phyloP scores from a whole-genome alignment of 2,329 filamentous ascomycete species.

The Diplodia mutila region DNA sequence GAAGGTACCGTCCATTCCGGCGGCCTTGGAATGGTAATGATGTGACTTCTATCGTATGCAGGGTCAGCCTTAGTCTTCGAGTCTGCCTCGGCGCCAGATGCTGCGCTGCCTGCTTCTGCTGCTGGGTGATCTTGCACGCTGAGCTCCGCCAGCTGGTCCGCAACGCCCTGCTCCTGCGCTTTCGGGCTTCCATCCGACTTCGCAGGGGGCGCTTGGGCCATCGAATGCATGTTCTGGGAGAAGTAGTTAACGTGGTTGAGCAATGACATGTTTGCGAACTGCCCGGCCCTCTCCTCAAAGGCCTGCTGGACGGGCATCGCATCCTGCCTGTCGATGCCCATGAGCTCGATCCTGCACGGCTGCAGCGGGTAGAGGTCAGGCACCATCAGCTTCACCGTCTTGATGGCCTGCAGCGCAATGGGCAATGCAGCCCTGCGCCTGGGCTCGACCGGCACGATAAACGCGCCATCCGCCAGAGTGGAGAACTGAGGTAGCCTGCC shows the following conservation, averaged over 20 bases:
- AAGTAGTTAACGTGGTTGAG: slow-evolving; percentile 78
- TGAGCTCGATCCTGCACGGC: slow-evolving; percentile 66
- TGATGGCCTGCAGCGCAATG: slow-evolving; percentile 61
- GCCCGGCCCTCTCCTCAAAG: slow-evolving; percentile 63
- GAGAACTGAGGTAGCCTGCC: slow-evolving; percentile 68
- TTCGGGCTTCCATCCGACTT: slow-evolving; percentile 2
- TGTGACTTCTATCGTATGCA: slow-evolving; percentile 60
- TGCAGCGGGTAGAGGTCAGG: slow-evolving; percentile 74
- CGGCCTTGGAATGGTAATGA: slow-evolving; percentile 73
- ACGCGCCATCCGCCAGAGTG: slow-evolving; percentile 71
- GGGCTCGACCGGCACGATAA: slow-evolving; percentile 71
- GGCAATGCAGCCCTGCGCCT: slow-evolving; percentile 65
- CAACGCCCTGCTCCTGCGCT: not conserved
- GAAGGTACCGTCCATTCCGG: slow-evolving; percentile 67
- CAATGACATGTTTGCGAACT: slow-evolving; percentile 64
- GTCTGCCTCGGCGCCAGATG: not conserved
- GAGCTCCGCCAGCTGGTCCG: not conserved
- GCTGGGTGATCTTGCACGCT: not conserved
- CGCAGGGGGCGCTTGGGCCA: slow-evolving; percentile 54
- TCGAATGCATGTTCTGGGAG: slow-evolving; percentile 68
- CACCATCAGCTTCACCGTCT: slow-evolving; percentile 69
- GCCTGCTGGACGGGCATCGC: slow-evolving; percentile 66
- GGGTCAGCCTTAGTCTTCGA: not conserved
- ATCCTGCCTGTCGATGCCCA: slow-evolving; percentile 63
- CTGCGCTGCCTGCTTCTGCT: not conserved